Conservation (phyloP, 2,329 filamentous ascomycete genomes). For the Pyrenophora graminea region DNA sequence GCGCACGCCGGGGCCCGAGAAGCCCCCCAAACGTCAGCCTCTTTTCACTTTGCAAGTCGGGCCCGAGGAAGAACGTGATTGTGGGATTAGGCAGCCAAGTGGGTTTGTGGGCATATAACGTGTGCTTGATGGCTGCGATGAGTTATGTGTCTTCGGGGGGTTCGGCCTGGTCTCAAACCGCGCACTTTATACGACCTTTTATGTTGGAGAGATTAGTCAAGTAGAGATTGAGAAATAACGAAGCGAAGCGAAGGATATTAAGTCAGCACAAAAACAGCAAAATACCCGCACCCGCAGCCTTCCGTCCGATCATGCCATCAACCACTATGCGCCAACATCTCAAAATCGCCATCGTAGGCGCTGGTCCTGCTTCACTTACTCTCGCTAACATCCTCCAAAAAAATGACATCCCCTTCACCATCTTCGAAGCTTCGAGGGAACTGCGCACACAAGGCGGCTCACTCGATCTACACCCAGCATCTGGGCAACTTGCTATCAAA, state of each 20-base stretch:
- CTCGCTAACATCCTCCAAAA: conserved; percentile 58
- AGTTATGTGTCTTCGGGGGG: no score
- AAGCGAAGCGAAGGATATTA: neutral
- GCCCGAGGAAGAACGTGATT: neutral
- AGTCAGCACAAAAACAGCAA: neutral
- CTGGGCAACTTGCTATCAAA: conserved; percentile 57
- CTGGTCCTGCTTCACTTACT: conserved; percentile 52
- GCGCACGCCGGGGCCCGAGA: neutral
- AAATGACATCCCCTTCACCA: conserved; percentile 52
- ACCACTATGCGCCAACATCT: neutral
- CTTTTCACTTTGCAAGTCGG: neutral
- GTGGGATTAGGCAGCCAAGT: neutral
- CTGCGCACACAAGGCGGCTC: conserved; percentile 42
- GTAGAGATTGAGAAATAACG: no score
- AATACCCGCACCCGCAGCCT: neutral
- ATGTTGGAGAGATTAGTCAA: no score
- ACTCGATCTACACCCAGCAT: conserved; percentile 59
- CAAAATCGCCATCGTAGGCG: conserved; percentile 46
- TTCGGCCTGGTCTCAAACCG: no score
- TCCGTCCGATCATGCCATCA: neutral
- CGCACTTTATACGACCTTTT: no score
- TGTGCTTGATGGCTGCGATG: no score
- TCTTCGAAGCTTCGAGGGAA: conserved; percentile 51
- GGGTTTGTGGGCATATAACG: neutral
- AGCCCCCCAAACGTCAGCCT: neutral